Conservation (phyloP, 176 grass and related monocot genomes). For the Oryza nivara region DNA sequence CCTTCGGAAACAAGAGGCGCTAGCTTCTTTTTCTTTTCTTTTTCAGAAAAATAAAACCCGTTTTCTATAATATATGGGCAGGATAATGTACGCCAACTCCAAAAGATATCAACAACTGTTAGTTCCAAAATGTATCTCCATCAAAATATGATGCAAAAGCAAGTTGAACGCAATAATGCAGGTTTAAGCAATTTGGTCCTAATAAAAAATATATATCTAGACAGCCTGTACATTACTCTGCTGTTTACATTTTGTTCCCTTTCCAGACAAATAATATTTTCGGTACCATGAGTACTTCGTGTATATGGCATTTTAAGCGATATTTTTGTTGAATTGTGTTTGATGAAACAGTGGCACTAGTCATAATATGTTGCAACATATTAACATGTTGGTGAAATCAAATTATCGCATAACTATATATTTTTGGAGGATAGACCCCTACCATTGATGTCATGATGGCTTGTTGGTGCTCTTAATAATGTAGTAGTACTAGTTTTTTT, state of each 20-base stretch:
- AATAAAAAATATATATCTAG: constrained; percentile 6
- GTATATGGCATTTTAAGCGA: background rate
- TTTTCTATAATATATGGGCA: too few species aligned
- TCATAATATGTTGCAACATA: background rate
- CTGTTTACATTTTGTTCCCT: background rate
- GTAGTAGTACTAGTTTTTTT: too few species aligned
- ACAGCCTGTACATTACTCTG: background rate
- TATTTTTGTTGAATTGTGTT: background rate
- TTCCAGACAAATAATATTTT: background rate
- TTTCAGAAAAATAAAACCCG: background rate
- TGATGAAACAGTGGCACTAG: background rate
- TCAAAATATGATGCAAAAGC: constrained; percentile 7
- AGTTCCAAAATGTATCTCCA: constrained; percentile 23
- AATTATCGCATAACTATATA: too few species aligned
- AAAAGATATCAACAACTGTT: background rate
- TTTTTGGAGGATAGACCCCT: too few species aligned
- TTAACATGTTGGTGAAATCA: too few species aligned
- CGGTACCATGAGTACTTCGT: background rate
- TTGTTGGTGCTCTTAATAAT: too few species aligned
- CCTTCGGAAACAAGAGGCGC: background rate
- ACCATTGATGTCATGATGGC: too few species aligned
- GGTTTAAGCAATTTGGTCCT: constrained; percentile 16
- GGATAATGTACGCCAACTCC: background rate
- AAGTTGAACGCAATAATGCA: constrained; percentile 35
- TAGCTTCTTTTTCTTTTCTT: background rate